These are phyloP conservation scores for Xylaria curta DNA, from an alignment of 495 filamentous ascomycete species.

Conservation along the genomic window DNA sequence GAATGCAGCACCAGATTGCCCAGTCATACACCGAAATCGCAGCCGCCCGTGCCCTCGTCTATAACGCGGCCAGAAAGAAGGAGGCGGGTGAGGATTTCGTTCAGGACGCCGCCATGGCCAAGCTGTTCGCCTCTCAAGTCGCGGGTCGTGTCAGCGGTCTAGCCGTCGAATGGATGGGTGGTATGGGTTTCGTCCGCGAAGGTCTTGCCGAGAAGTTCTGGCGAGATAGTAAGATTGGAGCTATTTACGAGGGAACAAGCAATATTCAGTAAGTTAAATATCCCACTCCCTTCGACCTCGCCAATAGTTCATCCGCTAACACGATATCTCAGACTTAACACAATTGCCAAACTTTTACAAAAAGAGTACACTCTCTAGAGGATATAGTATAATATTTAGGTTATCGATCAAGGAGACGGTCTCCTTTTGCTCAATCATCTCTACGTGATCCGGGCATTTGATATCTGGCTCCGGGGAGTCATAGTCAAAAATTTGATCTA, in stretches of 20 bases:
- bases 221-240: conserved; percentile 97
- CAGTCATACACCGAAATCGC: conserved; percentile 94
- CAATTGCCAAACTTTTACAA: conserved; percentile 92
- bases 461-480: neutral
- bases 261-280: conserved; percentile 60
- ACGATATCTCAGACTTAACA: conserved; percentile 73
- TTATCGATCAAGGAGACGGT: neutral
- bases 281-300: neutral
- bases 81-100: conserved; percentile 96
- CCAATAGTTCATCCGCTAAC: conserved; percentile 56
- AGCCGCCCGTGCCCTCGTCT: conserved; percentile 90
- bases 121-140: conserved; percentile 92
- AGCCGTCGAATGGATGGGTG: conserved; percentile 98
- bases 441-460: neutral
- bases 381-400: neutral
- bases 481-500: neutral
- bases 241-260: conserved; percentile 94
- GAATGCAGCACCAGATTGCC: conserved; percentile 98
- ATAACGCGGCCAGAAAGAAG: conserved; percentile 97
- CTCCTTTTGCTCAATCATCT: neutral
- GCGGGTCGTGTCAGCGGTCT: conserved; percentile 84
- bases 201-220: conserved; percentile 98
- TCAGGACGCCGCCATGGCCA: conserved; percentile 96
- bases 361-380: conserved; percentile 77
- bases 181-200: conserved; percentile 95